phyloP scores from a whole-genome alignment of 495 filamentous ascomycete species.

The Cercophora sp. region DNA sequence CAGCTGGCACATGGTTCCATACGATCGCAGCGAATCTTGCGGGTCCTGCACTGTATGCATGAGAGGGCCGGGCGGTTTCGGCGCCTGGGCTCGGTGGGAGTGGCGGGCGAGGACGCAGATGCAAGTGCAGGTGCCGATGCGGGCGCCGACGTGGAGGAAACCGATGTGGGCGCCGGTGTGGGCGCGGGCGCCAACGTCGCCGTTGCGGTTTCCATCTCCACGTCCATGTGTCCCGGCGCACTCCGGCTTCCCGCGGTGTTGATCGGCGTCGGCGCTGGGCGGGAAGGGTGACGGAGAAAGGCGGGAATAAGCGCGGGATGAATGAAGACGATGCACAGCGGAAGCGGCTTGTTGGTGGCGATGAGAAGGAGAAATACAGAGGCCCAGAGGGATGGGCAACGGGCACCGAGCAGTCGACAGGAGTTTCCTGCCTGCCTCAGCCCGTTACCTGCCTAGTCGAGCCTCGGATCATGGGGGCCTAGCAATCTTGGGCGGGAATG shows the following conservation, averaged over 20 bases:
- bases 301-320: slow-evolving; percentile 15
- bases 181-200: not conserved
- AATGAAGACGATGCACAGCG: not conserved
- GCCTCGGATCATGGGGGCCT: not conserved
- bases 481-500: not conserved
- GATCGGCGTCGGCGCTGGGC: not conserved
- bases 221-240: slow-evolving; percentile 16
- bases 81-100: slow-evolving; percentile 24
- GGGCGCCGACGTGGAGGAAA: slow-evolving; percentile 8
- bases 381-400: not conserved
- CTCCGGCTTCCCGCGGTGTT: not conserved
- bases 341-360: not conserved
- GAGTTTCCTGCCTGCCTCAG: not conserved
- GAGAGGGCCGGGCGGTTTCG: slow-evolving; percentile 45
- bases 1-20: slow-evolving; percentile 50
- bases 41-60: slow-evolving; percentile 50
- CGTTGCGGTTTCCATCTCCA: slow-evolving; percentile 18
- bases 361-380: not conserved
- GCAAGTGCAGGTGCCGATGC: slow-evolving; percentile 1
- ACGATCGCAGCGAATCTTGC: slow-evolving; percentile 55
- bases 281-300: slow-evolving; percentile 1
- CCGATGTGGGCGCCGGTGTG: slow-evolving; percentile 6
- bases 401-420: not conserved
- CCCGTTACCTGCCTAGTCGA: not conserved
- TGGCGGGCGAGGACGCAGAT: slow-evolving; percentile 9